Evolutionary conservation across 2,329 filamentous ascomycete species (phyloP).

Genomic region (Cercospora beticola): DNA sequence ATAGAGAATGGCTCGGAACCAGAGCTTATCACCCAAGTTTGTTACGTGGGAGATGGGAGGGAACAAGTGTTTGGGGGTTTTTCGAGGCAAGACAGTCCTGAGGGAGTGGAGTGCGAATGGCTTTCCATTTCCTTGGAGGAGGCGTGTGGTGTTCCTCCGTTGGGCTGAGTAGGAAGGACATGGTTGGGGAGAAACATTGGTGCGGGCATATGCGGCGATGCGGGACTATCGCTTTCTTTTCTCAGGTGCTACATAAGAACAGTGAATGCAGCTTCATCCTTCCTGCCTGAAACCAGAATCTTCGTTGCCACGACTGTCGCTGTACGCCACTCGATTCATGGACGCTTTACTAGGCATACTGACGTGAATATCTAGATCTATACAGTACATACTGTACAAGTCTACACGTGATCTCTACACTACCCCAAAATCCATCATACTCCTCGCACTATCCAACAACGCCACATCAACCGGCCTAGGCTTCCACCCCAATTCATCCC

Average conservation of each 20-base stretch:
- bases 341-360: not conserved
- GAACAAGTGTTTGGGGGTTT: not conserved
- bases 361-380: not conserved
- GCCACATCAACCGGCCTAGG: conserved; percentile 21
- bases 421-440: conserved; percentile 22
- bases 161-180: not conserved
- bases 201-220: not conserved
- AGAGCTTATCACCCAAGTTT: not conserved
- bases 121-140: not conserved
- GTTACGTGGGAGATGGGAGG: not conserved
- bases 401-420: conserved; percentile 5
- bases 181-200: not conserved
- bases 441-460: conserved; percentile 21
- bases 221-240: not conserved
- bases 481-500: conserved; percentile 20
- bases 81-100: not conserved
- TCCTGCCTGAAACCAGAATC: not conserved
- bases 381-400: not conserved
- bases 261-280: not conserved
- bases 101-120: not conserved
- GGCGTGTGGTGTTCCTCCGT: not conserved
- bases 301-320: not conserved
- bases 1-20: not conserved
- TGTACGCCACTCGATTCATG: not conserved
- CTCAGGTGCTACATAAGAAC: not conserved